Evolutionary conservation across 2,329 filamentous ascomycete genomes (phyloP).

Genomic region (Aspergillus terreus): DNA sequence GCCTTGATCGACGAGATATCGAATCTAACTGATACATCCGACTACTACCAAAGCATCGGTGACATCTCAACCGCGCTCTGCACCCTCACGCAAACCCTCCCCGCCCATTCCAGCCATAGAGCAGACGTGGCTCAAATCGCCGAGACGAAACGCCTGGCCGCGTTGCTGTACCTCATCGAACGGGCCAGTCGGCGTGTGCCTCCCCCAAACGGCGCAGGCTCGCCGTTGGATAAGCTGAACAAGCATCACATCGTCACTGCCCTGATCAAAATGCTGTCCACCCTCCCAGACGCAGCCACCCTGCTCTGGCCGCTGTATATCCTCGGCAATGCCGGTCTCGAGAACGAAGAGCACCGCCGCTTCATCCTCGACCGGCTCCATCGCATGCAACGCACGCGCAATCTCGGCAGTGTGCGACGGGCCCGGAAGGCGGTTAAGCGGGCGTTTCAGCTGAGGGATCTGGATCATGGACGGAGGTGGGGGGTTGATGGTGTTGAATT

Average conservation of each 20-base stretch:
- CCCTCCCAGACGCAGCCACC: constrained; percentile 18
- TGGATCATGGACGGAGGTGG: constrained; percentile 2
- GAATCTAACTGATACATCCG: constrained; percentile 3
- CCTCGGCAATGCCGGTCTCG: constrained; percentile 21
- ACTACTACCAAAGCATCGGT: neutral
- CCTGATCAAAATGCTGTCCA: constrained; percentile 19
- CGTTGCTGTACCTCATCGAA: constrained; percentile 26
- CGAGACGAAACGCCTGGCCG: constrained; percentile 26
- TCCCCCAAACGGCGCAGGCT: neutral
- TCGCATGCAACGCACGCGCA: constrained; percentile 20
- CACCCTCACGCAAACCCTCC: constrained; percentile 14
- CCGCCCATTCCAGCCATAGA: constrained; percentile 12
- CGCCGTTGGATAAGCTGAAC: neutral
- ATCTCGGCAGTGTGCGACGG: constrained; percentile 26
- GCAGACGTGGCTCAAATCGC: constrained; percentile 22
- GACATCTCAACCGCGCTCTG: constrained; percentile 1
- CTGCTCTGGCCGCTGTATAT: constrained; percentile 23
- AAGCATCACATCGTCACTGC: constrained; percentile 9
- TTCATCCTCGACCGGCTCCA: constrained; percentile 28
- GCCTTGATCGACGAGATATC: constrained; percentile 23
- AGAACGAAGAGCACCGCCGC: constrained; percentile 23
- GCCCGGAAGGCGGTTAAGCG: constrained; percentile 19
- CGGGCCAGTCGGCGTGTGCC: neutral
- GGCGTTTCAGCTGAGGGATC: constrained; percentile 16
- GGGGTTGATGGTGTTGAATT: neutral